Conservation (phyloP, 2,329 filamentous ascomycete genomes). For the Botrytis tulipae region DNA sequence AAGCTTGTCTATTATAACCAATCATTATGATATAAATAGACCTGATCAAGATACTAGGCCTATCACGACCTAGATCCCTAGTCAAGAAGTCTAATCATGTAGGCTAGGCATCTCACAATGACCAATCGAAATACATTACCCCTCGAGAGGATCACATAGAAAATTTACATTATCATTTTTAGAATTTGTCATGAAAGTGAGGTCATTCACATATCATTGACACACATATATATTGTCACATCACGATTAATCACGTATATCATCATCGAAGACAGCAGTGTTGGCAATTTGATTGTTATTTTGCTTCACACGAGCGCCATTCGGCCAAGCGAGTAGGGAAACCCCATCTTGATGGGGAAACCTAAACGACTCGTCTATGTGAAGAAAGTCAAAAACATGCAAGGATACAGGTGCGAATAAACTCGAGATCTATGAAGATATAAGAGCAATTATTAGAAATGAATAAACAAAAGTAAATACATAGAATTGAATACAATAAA, state of each 20-base stretch:
- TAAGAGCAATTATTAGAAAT: neutral
- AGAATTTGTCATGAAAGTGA: neutral
- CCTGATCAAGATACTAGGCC: neutral
- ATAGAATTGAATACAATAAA: neutral
- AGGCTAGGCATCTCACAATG: neutral
- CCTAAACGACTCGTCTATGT: neutral
- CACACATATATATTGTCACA: neutral
- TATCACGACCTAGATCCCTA: no score
- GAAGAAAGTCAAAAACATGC: neutral
- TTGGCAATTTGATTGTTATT: neutral
- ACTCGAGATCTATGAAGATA: neutral
- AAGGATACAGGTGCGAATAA: neutral
- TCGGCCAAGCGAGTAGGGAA: neutral
- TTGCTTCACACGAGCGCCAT: neutral
- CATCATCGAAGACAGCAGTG: neutral
- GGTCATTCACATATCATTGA: no score
- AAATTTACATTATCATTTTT: neutral
- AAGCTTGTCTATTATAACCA: neutral
- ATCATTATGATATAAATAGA: neutral
- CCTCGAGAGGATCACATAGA: accelerated
- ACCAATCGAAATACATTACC: neutral
- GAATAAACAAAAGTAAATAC: neutral
- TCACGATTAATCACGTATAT: neutral
- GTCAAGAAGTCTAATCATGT: neutral
- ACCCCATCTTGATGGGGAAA: neutral